Base-by-base conservation (phyloP, 2,329 filamentous ascomycete genomes). In the Penicillium expansum region DNA sequence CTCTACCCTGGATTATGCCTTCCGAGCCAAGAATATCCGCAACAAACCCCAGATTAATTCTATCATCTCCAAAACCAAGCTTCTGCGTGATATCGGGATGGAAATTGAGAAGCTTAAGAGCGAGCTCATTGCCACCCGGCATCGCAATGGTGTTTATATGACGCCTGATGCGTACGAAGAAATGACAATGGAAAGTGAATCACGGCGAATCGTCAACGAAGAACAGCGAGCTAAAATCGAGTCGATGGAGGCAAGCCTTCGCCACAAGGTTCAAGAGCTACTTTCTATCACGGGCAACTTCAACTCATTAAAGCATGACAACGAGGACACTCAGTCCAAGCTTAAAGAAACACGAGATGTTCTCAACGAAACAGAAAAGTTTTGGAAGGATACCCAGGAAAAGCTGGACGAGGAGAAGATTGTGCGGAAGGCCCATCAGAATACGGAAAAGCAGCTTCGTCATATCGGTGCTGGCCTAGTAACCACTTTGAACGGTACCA, bases 41-140 rank as follows among this genome's bases (percentile, higher is more conserved):
- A 99, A 99, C 76, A 97, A 97, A 75, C 95, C 94, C 0, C 94
- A 99, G 70, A 83, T 96, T 67, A 99, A 97, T 74, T 90, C 91
- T 48, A 84, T 91, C 69, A 86, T 97, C 62, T 92, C 91, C 62
- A 99, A 97, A 76, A 96, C 94, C 76, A 96, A 91, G 3, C 76
- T 99, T 13, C 82, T 99, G 11, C 88, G 85, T 58, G 94, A 99
- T 63, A 96, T 96, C 62, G 94, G 93, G 0, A 80, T 83, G 24
- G 94, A 99, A 71, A 97, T 99, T 50, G 92, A 99, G 73, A 94
- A 91, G 71, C 80, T 99, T 35, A 97, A 96, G 79, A 90, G 89
- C 64, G 94, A 99, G 71, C 81, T 99, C 14, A 95, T 97, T 62
- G 89, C 92, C 3, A 96, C 94, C 6, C 83, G 94, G 24, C 91